Evolutionary conservation across 495 filamentous ascomycete genomes (phyloP), one percentile per base, ranked within the genome.

Genomic region (Trichoderma erinaceum): DNA sequence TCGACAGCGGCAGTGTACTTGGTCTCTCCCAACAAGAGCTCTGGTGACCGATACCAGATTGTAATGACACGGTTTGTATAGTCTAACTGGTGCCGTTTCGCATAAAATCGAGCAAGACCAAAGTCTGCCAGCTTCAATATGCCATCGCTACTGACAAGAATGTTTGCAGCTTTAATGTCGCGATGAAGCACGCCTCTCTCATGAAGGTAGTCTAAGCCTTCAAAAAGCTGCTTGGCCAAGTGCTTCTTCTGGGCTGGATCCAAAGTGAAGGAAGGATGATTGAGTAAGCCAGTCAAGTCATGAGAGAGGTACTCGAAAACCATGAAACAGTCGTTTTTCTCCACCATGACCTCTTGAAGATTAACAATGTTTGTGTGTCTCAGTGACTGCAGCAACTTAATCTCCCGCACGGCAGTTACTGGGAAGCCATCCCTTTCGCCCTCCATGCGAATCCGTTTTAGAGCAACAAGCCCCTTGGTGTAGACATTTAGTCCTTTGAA

Each of bases 31-130:
- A 98, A 83, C 2, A 99, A 84, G 15, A 99, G 86, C 77, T 99
- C 96, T 0, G 95, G 95, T 0, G 91, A 90, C 23, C 92, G 86
- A 75, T 99, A 99, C 95, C 95, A 99, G 67, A 94, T 92, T 16
- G 95, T 99, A 73, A 99, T 97, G 69, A 99, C 96, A 25, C 95
- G 91, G 73, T 99, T 99, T 13, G 95, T 99, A 71, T 98, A 99
- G 75, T 98, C 93, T n/a, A 95, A 85, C 73, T 94, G 90, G 65
- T 89, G 87, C 66, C 89, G 91, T 73, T 98, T 98, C 32, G 91
- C 91, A 73, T 94, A 99, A 79, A 98, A 98, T 25, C 95, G 89
- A n/a, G 95, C 95, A 29, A 99, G 83, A 8, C 95, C 95, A 79
- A 99, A 99, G 76, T 99, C 95, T 13, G 95, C 96, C 68, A 95